Evolutionary conservation across 1,139 yeast genomes (phyloP).

Genomic region (Groenewaldozyma auringiensis): DNA sequence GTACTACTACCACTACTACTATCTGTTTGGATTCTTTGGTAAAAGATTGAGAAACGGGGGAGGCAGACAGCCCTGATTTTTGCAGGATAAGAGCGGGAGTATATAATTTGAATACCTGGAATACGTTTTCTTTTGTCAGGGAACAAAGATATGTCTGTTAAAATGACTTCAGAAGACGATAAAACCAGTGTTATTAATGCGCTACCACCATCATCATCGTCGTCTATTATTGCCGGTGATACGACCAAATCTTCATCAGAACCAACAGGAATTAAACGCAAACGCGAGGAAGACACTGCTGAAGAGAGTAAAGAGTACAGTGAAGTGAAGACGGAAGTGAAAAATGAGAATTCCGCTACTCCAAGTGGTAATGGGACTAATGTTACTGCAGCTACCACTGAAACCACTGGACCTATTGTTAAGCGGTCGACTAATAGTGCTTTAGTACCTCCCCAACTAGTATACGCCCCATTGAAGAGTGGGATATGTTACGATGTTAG

Average conservation of each 20-base stretch:
- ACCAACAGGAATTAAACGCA: background rate
- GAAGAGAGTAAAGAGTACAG: background rate
- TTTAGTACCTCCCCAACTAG: slow-evolving; percentile 41
- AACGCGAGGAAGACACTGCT: background rate
- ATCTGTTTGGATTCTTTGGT: no score
- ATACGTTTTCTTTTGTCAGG: background rate
- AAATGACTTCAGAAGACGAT: background rate
- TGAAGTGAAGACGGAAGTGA: background rate
- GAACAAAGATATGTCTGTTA: background rate
- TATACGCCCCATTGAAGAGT: slow-evolving; percentile 71
- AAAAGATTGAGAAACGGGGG: no score
- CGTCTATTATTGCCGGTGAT: background rate
- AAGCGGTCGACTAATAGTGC: background rate
- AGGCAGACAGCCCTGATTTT: no score
- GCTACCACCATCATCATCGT: background rate
- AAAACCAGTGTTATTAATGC: background rate
- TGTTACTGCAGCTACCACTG: background rate
- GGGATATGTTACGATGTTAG: slow-evolving; percentile 95
- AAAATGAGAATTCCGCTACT: background rate
- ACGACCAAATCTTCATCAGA: background rate
- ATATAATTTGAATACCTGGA: no score
- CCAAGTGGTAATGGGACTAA: background rate
- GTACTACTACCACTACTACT: no score
- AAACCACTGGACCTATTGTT: background rate
- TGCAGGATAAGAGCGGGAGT: no score